Evolutionary conservation across 2,329 filamentous ascomycete species (phyloP).

Genomic region (Fusarium xyrophilum): DNA sequence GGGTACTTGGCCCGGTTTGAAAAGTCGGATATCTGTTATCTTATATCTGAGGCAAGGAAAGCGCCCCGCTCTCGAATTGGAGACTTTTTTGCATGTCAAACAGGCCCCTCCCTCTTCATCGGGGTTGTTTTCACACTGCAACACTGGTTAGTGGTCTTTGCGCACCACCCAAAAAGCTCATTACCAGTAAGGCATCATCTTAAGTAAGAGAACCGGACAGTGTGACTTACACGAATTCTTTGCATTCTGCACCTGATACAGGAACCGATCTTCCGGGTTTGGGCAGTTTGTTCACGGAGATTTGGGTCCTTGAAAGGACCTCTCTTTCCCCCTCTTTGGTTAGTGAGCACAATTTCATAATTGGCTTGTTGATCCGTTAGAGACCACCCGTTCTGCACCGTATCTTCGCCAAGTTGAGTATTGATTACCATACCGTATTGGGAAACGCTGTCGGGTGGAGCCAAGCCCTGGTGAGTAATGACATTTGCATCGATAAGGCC

Average conservation of each 20-base stretch:
- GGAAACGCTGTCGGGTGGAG: slow-evolving; percentile 16
- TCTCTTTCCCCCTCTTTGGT: slow-evolving; percentile 49
- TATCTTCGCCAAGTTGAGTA: slow-evolving; percentile 17
- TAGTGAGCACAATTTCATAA: slow-evolving; percentile 43
- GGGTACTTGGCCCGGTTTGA: slow-evolving; percentile 65
- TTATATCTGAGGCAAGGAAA: slow-evolving; percentile 67
- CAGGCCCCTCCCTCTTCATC: slow-evolving; percentile 57
- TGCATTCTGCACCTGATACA: slow-evolving; percentile 69
- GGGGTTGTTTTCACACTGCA: slow-evolving; percentile 60
- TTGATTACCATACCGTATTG: slow-evolving; percentile 30
- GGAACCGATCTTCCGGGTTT: slow-evolving; percentile 64
- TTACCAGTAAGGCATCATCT: neutral
- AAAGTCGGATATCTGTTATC: slow-evolving; percentile 64
- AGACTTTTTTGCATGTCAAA: slow-evolving; percentile 60
- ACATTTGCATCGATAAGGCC: slow-evolving; percentile 18
- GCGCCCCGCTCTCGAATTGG: slow-evolving; percentile 58
- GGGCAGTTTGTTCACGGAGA: slow-evolving; percentile 61
- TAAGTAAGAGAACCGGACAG: neutral
- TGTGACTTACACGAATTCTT: slow-evolving; percentile 61
- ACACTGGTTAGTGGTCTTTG: slow-evolving; percentile 11
- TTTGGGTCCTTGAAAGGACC: slow-evolving; percentile 63
- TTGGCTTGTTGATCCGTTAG: slow-evolving; percentile 38
- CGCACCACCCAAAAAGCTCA: neutral
- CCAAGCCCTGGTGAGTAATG: slow-evolving; percentile 27
- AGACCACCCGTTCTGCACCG: slow-evolving; percentile 25